These are phyloP conservation scores for Diplodia mutila DNA, from an alignment of 2,329 filamentous ascomycete species.

Conservation along the genomic window DNA sequence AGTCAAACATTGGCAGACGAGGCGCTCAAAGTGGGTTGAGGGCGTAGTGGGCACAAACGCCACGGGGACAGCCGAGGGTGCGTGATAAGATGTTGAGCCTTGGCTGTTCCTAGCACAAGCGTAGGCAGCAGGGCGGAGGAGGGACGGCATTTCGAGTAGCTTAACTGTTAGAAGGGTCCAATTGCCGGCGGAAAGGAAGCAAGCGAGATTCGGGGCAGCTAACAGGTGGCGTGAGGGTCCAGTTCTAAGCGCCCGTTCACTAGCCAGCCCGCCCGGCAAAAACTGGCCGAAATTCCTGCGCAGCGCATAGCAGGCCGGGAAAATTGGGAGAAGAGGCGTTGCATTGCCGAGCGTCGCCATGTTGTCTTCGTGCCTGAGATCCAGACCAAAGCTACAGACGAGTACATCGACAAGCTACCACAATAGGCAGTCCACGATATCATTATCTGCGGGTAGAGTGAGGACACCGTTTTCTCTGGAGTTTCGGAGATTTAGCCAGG, in stretches of 20 bases:
- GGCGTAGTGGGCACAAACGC: background rate
- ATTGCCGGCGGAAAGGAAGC: background rate
- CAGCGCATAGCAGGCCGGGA: background rate
- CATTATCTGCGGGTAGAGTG: background rate
- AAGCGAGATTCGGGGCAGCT: background rate
- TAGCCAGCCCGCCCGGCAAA: background rate
- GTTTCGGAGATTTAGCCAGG: conserved; percentile 4
- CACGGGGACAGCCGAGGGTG: background rate
- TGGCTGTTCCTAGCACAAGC: conserved; percentile 13
- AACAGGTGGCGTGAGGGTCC: conserved; percentile 6
- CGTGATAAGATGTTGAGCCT: background rate
- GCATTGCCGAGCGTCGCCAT: background rate
- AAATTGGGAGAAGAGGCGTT: background rate
- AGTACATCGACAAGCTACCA: background rate
- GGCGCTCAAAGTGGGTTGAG: background rate
- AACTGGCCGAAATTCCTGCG: background rate
- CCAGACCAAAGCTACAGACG: background rate
- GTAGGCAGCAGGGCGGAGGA: conserved; percentile 19
- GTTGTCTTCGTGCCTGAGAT: background rate
- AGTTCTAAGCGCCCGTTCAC: conserved; percentile 5
- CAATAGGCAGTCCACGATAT: conserved; percentile 8
- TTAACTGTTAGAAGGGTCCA: background rate
- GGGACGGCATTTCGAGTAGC: background rate
- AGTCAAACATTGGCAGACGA: conserved; percentile 3
- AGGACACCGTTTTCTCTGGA: background rate